Evolutionary conservation across 164 flowering plant species (phyloP).

Genomic region (Dillenia turbinata): DNA sequence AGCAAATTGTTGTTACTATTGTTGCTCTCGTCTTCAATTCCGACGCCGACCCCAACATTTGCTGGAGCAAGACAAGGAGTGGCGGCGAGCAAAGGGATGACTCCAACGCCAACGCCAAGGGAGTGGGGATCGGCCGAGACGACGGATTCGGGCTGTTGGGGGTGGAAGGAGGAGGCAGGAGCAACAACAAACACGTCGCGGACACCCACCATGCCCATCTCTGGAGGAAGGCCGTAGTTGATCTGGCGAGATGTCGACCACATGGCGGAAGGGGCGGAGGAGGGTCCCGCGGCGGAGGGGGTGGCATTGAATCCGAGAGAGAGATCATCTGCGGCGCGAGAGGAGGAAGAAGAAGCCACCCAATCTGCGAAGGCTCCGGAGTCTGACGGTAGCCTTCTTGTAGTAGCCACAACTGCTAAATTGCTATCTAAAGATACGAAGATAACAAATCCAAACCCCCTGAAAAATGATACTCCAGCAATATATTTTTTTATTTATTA

Average conservation of each 20-base stretch:
- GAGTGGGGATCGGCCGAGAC: conserved; percentile 23
- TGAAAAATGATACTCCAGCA: no score
- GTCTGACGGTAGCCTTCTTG: conserved; percentile 55
- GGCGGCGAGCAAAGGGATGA: conserved; percentile 61
- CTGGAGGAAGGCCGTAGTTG: conserved; percentile 52
- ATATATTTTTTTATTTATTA: no score
- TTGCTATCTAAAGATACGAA: not conserved
- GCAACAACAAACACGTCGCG: conserved; percentile 65
- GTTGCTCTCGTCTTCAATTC: conserved; percentile 16
- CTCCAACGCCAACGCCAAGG: conserved; percentile 49
- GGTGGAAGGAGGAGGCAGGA: conserved; percentile 53
- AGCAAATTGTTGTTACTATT: not conserved
- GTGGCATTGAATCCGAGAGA: conserved; percentile 77
- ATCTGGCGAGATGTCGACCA: conserved; percentile 28
- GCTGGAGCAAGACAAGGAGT: conserved; percentile 26
- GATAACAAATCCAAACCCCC: no score
- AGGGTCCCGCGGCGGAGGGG: conserved; percentile 15
- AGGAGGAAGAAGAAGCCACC: conserved; percentile 52
- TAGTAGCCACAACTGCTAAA: conserved; percentile 72
- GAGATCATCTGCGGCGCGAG: conserved; percentile 50
- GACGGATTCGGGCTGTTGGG: conserved; percentile 23
- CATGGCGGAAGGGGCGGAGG: conserved; percentile 11
- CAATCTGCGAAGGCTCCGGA: conserved; percentile 82
- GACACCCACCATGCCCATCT: conserved; percentile 70
- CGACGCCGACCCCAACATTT: conserved; percentile 13